A percentile compares a stretch with the other conserved stretches of the same genome.
These are phyloP conservation scores for Heliocybe sulcata DNA, from an alignment of 1,284 basidiomycete genomes.

Conservation along the genomic window DNA sequence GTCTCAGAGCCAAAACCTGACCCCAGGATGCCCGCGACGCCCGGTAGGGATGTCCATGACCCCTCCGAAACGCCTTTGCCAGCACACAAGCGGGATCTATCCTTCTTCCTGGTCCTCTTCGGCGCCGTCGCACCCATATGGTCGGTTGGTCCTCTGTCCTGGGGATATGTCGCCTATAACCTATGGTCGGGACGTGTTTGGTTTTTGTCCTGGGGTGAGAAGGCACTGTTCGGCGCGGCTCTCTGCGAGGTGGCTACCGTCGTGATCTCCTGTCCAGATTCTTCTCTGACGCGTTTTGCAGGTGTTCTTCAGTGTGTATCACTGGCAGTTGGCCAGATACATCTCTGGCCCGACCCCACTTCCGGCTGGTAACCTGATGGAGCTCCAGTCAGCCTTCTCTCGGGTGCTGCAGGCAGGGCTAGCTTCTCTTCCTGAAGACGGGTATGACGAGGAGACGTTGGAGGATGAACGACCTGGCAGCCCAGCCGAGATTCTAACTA, in stretches of 20 bases:
- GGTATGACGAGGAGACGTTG: conserved; percentile 49
- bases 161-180: conserved; percentile 58
- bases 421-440: conserved; percentile 41
- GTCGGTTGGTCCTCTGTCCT: conserved; percentile 62
- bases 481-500: conserved; percentile 50
- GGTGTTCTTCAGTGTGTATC: conserved; percentile 76
- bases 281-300: conserved; percentile 20
- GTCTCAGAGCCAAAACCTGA: background rate
- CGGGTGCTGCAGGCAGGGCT: conserved; percentile 61
- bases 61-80: background rate
- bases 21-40: background rate
- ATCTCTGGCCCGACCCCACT: conserved; percentile 46
- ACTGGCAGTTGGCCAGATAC: conserved; percentile 45
- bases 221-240: conserved; percentile 37
- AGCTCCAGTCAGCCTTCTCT: conserved; percentile 54
- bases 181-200: conserved; percentile 38
- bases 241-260: conserved; percentile 46
- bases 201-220: conserved; percentile 30
- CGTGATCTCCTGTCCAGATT: background rate
- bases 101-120: conserved; percentile 56
- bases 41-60: background rate
- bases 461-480: conserved; percentile 47
- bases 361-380: conserved; percentile 36
- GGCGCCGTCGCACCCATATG: conserved; percentile 63
- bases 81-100: conserved; percentile 24